Evolutionary conservation across 257 asterid genomes (phyloP).

Genomic region (Leonotis leonurus): DNA sequence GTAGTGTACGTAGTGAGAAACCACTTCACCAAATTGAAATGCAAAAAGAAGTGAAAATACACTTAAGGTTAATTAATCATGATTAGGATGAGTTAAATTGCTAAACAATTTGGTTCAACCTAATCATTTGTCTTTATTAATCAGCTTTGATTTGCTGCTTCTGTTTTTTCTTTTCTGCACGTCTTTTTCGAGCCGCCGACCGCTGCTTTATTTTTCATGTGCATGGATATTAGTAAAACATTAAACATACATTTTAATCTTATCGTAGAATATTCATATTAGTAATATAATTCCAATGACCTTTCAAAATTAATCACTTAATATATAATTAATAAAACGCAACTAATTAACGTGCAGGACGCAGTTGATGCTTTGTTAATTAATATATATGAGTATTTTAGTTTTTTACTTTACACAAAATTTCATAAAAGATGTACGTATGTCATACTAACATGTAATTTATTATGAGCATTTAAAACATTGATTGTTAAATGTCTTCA

Average conservation of each 20-base stretch:
- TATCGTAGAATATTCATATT: no score
- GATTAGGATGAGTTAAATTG: background rate
- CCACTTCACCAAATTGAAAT: background rate
- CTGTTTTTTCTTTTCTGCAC: background rate
- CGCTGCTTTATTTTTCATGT: background rate
- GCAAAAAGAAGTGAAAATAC: background rate
- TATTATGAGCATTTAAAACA: no score
- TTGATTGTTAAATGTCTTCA: no score
- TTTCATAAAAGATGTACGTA: no score
- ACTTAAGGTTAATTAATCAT: background rate
- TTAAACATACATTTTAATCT: no score
- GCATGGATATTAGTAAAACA: background rate
- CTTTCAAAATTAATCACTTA: background rate
- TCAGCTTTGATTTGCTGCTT: background rate
- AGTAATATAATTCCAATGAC: no score
- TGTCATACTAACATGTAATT: no score
- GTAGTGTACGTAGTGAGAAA: no score
- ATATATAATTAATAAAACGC: background rate
- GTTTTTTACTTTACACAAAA: background rate
- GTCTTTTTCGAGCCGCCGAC: slow-evolving; percentile 4
- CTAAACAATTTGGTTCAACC: background rate
- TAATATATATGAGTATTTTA: background rate
- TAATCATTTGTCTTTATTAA: background rate
- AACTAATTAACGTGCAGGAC: background rate
- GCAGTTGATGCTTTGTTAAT: background rate